Base-by-base conservation (phyloP, 1,284 basidiomycete species). In the Amylostereum areolatum region DNA sequence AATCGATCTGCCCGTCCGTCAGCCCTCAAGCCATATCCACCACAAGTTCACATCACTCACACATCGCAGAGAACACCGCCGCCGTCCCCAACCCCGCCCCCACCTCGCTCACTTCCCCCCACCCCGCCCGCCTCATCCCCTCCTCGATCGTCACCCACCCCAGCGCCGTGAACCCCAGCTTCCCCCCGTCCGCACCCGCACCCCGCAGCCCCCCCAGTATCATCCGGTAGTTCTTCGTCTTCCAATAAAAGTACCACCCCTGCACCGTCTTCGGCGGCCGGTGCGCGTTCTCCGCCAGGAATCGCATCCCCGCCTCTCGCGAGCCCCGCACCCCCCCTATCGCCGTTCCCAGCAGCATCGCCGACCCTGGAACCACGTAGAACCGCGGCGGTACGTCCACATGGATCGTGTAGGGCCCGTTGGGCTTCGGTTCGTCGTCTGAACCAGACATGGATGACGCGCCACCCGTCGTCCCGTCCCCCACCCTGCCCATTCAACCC, bases 241-340 rank as follows among this genome's bases (percentile, higher is more conserved):
- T 92, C 65, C 90, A 87, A 78, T 92, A 93, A 59, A 90, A 85
- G 64, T 92, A 93, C 91, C 90, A 93, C 57, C 90, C 90, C 55
- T 83, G 78, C 50, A 91, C 75, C 30, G 90, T 93, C 59, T 69
- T 83, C 30, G 90, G 90, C 47, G 86, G 74, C 47, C 88, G 74
- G 66, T 93, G 91, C 34, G 83, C 66, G 59, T 80, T 78, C 60
- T 80, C 77, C 12, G 76, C 77, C 42, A 78, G 67, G 62, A 74
- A 78, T 45, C 72, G 74, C 53, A 76, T 64, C 8, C 68, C 66
- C 6, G 71, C 69, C 47, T 62, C 60, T 36, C 85, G 77, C 27
- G 80, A 80, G 24, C 86, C 89, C n/a, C 87, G 80, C 53, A 83
- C 73, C 18, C 83, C 67, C 24, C 88, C 88, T 51, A 89, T 78